phyloP scores from a whole-genome alignment of 2,329 filamentous ascomycete genomes.

The Chaetoscypha palmicola region DNA sequence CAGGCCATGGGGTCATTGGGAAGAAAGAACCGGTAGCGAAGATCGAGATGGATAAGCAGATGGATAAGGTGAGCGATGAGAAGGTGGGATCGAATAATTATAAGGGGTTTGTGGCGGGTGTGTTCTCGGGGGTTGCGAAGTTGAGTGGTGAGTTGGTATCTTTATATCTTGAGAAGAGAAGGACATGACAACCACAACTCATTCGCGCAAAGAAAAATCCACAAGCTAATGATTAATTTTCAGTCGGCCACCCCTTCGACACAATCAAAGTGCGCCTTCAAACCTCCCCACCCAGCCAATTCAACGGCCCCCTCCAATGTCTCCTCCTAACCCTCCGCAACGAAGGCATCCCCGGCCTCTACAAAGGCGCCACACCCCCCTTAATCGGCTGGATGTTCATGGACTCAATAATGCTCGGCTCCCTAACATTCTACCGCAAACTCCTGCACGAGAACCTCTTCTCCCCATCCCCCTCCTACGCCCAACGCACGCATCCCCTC shows the following conservation, averaged over 20 bases:
- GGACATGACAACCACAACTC: conserved; percentile 22
- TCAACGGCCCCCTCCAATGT: conserved; percentile 81
- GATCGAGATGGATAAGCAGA: too few species aligned
- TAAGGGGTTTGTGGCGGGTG: conserved; percentile 94
- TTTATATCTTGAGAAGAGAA: background rate
- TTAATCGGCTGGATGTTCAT: conserved; percentile 98
- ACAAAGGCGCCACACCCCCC: conserved; percentile 90
- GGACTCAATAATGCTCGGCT: conserved; percentile 87
- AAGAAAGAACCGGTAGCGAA: background rate
- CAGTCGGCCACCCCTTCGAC: conserved; percentile 71
- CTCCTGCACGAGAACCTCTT: conserved; percentile 78
- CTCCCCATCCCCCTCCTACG: conserved; percentile 36
- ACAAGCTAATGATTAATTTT: conserved; percentile 3
- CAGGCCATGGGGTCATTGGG: background rate
- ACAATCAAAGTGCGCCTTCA: conserved; percentile 95
- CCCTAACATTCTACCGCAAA: conserved; percentile 81
- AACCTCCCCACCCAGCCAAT: conserved; percentile 70
- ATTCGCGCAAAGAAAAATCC: background rate
- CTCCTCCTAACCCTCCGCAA: conserved; percentile 75
- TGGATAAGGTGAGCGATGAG: too few species aligned
- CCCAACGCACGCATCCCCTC: conserved; percentile 11
- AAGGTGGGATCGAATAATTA: conserved; percentile 47
- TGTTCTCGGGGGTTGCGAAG: conserved; percentile 91
- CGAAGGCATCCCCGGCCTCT: conserved; percentile 78
- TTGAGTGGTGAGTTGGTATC: conserved; percentile 57